Base-by-base conservation (phyloP, 805 yeast genomes). In the Yarrowia sp. region DNA sequence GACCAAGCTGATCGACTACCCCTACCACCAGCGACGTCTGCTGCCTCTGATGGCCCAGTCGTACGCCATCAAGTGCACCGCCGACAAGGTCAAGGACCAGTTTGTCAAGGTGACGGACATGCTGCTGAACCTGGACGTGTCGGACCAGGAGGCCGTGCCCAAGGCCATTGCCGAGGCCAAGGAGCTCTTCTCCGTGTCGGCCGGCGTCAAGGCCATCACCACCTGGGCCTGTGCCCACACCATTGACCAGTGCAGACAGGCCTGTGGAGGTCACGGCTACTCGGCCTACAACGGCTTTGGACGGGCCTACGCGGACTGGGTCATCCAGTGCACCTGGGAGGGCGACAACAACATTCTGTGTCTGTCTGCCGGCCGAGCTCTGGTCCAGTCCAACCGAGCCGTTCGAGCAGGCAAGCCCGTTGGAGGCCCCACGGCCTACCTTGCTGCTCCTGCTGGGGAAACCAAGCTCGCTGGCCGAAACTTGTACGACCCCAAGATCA, bases 311-410 rank as follows among this genome's bases (percentile, higher is more conserved):
- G 84, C 85, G 70, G 98, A 92, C 77, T 94, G 96, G 91, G 97
- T 90, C 17, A 97, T 93, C 49, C 97, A 93, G 80, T 92, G 97
- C 78, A 92, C 97, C 19, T 92, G 97, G 97, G 98, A 92, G 81
- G 98, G 98, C 78, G 97, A 92, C 79, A 92, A 92, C 81, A 92
- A 87, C 75, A 88, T 92, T 55, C 82, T 92, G 71, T 89, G 92
- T 2, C 86, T 91, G 78, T 88, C 91, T 66, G 86, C 91, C 69
- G 98, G 97, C 68, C 87, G 94, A 76, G 86, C 95, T 34, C 81
- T 88, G 36, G 80, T 87, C 69, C 87, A 84, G 76, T 78, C 79
- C 66, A 80, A 80, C 34, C 74, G 78, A 61, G 72, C 72, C 7
- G 70, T 79, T 34, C 76, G 78, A 63, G 77, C 79, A 64, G 83